These are phyloP conservation scores for Penicillium sp. DNA, from an alignment of 2,329 filamentous ascomycete species.

Conservation along the genomic window DNA sequence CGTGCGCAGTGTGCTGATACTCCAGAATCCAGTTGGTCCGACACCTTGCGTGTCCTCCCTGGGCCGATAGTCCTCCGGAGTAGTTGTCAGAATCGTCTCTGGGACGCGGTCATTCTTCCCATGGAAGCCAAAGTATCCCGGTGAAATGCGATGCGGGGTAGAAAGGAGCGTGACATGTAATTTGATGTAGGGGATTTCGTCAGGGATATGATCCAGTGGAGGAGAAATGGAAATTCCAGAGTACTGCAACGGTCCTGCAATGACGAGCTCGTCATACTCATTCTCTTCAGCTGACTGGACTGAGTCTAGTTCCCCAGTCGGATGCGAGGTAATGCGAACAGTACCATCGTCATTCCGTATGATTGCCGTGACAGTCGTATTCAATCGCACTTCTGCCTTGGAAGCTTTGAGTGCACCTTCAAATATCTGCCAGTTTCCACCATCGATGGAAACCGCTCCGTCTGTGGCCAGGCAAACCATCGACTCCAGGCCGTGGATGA, in stretches of 20 bases:
- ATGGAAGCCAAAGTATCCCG: slow-evolving; percentile 71
- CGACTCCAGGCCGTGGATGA: slow-evolving; percentile 85
- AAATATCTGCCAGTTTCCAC: slow-evolving; percentile 96
- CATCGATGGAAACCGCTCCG: slow-evolving; percentile 75
- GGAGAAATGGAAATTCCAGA: slow-evolving; percentile 64
- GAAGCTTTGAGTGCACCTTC: slow-evolving; percentile 74
- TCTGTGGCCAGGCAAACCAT: slow-evolving; percentile 92
- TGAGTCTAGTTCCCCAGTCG: slow-evolving; percentile 16
- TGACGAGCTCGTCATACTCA: slow-evolving; percentile 76
- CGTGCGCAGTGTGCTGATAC: slow-evolving; percentile 73
- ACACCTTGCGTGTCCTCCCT: slow-evolving; percentile 56
- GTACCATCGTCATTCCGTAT: slow-evolving; percentile 42
- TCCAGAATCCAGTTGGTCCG: slow-evolving; percentile 81
- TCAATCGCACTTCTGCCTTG: slow-evolving; percentile 63
- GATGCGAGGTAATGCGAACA: slow-evolving; percentile 50
- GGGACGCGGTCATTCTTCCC: slow-evolving; percentile 59
- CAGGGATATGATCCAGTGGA: slow-evolving; percentile 59
- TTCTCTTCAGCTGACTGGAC: slow-evolving; percentile 19
- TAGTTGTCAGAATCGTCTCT: slow-evolving; percentile 79
- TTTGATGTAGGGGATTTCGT: slow-evolving; percentile 80
- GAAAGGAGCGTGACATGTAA: slow-evolving; percentile 91
- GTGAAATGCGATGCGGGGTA: slow-evolving; percentile 72
- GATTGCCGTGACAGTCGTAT: slow-evolving; percentile 70
- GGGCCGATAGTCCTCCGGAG: slow-evolving; percentile 59
- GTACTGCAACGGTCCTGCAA: slow-evolving; percentile 84